Evolutionary conservation across 768 basidiomycete genomes (phyloP), one percentile per base, ranked within the genome.

Genomic region (Kwoniella dendrophila): DNA sequence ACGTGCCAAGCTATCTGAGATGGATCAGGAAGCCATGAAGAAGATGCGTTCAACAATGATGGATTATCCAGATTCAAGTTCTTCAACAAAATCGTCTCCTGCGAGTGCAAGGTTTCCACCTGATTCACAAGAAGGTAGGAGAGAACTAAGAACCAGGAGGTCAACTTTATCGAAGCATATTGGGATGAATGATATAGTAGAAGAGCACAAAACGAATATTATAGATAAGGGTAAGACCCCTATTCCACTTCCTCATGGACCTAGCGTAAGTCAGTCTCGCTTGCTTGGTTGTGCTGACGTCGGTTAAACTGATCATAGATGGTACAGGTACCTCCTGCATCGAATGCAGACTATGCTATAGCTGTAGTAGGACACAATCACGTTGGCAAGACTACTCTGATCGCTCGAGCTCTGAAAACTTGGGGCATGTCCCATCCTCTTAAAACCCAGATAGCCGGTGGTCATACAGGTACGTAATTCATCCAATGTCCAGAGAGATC

Each of bases 361-460:
- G 87, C 87, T 32, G 86, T 98, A 33, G 83, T 94, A 38, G 95
- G 95, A 14, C 83, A 85, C 12, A 78, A 83, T 38, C 84, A 86
- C 33, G 92, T 89, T 62, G 95, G 94, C 63, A 97, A 97, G 80
- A 88, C 90, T 1, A 85, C 86, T 2, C 83, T 91, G 51, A 89
- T 96, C 64, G 82, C 83, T 34, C 88, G 87, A 74, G 92, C 91
- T 11, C 81, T 92, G 57, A 86, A 85, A 65, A 82, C 83, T 2
- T 87, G 85, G 75, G 72, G 71, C 16, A 52, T 72, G 24, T 66
- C 63, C 2, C 64, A 64, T 26, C 67, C 67, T 3, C 30, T 51
- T 0, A 54, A 66, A 3, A 29, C 69, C 4, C 43, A 56, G 1
- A 55, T 66, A 18, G 57, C 70, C 10, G 68, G 51, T n/a, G 63